Base-by-base conservation (phyloP, 805 yeast genomes). In the Metschnikowia bowlesiae region DNA sequence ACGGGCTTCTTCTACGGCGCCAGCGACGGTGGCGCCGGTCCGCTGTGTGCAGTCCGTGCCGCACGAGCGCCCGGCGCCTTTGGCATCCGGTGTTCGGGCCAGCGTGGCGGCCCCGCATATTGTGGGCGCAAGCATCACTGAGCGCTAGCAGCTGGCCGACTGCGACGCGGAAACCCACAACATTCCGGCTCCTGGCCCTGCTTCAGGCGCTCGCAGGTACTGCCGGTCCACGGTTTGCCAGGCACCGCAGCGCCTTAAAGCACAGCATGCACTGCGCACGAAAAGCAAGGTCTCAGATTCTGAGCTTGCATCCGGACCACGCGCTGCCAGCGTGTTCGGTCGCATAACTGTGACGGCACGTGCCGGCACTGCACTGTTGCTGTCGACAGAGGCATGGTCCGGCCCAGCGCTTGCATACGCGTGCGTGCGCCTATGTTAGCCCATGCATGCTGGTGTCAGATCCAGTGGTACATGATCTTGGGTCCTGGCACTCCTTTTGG, bases 241-340 rank as follows among this genome's bases (percentile, higher is more conserved):
- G 36, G 32, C 45, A 32, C 13, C 37, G 45, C 31, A 32, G 34
- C 36, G 36, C 34, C 45, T 42, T 33, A 33, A 42, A 32, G 33
- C 43, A 39, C 45, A 34, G 45, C 45, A 42, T 34, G 45, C 45
- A 33, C 45, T 42, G 45, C 45, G 45, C 45, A 42, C 37, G 34
- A 39, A 39, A 39, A 42, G 45, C 45, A 34, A 33, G 45, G 45
- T 33, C 31, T n/a, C 38, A 42, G 45, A 42, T 42, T 22, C 26
- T 32, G 38, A 16, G 45, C 29, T 39, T 42, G 45, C 45, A 42
- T 42, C 29, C 14, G 31, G 43, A 13, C 38, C 45, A 29, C 45
- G 45, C 45, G 14, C 38, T 34, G 45, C 38, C 45, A 33, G 45
- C 38, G 45, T 42, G 45, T 42, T 33, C 45, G 45, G 37, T 32